These are phyloP conservation scores for Tirmania nivea DNA, from an alignment of 495 filamentous ascomycete species.

Conservation along the genomic window DNA sequence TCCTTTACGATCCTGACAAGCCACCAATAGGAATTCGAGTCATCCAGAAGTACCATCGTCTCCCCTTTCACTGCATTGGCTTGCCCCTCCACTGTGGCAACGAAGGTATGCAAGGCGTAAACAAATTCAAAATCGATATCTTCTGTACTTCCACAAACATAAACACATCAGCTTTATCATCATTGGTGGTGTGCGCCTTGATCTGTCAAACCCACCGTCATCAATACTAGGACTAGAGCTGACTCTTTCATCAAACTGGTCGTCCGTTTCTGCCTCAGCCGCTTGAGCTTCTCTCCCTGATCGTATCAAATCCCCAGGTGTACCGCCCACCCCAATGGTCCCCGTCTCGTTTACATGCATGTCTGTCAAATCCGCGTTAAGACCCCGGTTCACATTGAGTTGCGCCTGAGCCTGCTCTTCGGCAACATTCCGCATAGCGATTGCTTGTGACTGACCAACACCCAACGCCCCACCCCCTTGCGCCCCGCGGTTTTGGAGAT, in stretches of 20 bases:
- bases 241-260: slow-evolving; percentile 78
- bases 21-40: slow-evolving; percentile 99
- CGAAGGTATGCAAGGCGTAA: slow-evolving; percentile 92
- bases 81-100: slow-evolving; percentile 92
- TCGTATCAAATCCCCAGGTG: slow-evolving; percentile 13
- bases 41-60: slow-evolving; percentile 98
- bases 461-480: slow-evolving; percentile 32
- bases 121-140: slow-evolving; percentile 99
- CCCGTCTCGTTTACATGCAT: slow-evolving; percentile 11
- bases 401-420: slow-evolving; percentile 52
- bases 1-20: slow-evolving; percentile 92
- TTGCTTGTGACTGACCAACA: slow-evolving; percentile 62
- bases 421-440: slow-evolving; percentile 54
- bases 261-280: slow-evolving; percentile 48
- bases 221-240: slow-evolving; percentile 85
- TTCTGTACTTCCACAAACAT: slow-evolving; percentile 36
- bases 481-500: slow-evolving; percentile 65
- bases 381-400: slow-evolving; percentile 25
- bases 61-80: slow-evolving; percentile 97
- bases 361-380: slow-evolving; percentile 28
- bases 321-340: slow-evolving; percentile 26
- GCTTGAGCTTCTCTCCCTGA: slow-evolving; percentile 31
- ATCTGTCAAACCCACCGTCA: slow-evolving; percentile 59
- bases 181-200: slow-evolving; percentile 3
- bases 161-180: slow-evolving; percentile 58